Evolutionary conservation across 208 protist genomes (phyloP), one percentile per base, ranked within the genome.

Genomic region (Balamuthia mandrillaris): DNA sequence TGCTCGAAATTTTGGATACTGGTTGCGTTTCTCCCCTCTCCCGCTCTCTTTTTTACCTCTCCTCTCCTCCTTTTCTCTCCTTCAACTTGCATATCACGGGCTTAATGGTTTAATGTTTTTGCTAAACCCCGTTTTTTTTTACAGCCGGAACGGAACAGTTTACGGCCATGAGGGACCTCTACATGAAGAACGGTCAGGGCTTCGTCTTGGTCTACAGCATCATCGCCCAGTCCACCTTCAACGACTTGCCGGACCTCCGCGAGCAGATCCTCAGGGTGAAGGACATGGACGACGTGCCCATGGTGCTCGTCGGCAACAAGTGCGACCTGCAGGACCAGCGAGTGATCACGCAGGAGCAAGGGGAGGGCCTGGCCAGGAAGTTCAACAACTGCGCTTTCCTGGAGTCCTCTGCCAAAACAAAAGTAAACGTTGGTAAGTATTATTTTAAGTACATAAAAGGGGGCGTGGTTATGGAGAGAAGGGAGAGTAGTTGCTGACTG

Each of bases 221-320:
- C 41, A 92, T 87, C 37, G 63, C 86, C 31, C 81, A 86, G 44
- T 75, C 54, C 2, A 89, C 89, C 7, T 94, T 94, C 68, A 91
- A 94, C 83, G 93, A 95, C 47, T 52, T 95, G n/a, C 60, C 78
- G 61, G 92, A 92, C 61, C 56, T 95, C 24, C 63, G 90, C 47
- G 92, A 95, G 52, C 90, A 95, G 86, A 96, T 96, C 82, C 85
- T 95, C 3, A 72, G 93, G 56, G 93, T 96, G 14, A 94, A 94
- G 85, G 91, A 94, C 60, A 84, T 81, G 42, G 78, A 84, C 78
- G 49, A 70, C 9, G 89, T 82, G 39, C 91, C 91, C 21, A 90
- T 94, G 79, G 81, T 92, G 29, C 60, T 94, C n/a, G 84, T 90
- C 6, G 93, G 90, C 24, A 95, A 95, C 87, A 95, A 95, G 78